Evolutionary conservation across 129 eudicot genomes (phyloP), one percentile per base, ranked within the genome.

Genomic region (Deinandra increscens): DNA sequence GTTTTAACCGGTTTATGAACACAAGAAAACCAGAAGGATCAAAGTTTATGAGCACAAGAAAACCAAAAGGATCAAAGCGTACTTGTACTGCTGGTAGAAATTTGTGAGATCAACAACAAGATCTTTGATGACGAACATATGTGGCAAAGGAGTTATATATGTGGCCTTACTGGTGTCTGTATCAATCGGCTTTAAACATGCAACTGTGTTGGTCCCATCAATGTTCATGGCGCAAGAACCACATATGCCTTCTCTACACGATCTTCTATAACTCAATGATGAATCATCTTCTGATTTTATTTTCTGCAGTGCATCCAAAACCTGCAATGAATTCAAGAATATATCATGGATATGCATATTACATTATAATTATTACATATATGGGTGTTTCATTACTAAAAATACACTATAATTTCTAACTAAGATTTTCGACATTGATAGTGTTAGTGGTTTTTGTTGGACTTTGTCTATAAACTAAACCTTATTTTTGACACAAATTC

Each of bases 201-300:
- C 98, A 23, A 92, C 96, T 13, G 96, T 92, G 58, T 88, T 92
- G 0, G 81, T 81, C 6, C 95, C 98, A 63, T 90, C 91, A 13
- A 91, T 91, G 79, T 88, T 91, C 95, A 92, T 86, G 3, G 96
- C 75, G 64, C 98, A 88, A 3, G 98, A 92, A 42, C 95, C 98
- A 64, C 96, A 92, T 66, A 88, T 92, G 19, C 96, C 98, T 79
- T 92, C 98, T 60, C 98, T 84, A 42, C 96, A 88, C 43, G 98
- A 88, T 80, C 98, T 85, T 70, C 96, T 84, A 17, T 88, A 92
- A 45, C 84, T 86, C 82, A 86, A 77, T 66, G 64, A 79, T 15
- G 96, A 81, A 72, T 92, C 98, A 4, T 84, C 89, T 60, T 92
- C 98, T 19, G 81, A 73, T 78, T 88, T 92, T 65, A 92, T 86